Conservation (phyloP, 345 rosid genomes). For the Euphorbia pulcherrima region DNA sequence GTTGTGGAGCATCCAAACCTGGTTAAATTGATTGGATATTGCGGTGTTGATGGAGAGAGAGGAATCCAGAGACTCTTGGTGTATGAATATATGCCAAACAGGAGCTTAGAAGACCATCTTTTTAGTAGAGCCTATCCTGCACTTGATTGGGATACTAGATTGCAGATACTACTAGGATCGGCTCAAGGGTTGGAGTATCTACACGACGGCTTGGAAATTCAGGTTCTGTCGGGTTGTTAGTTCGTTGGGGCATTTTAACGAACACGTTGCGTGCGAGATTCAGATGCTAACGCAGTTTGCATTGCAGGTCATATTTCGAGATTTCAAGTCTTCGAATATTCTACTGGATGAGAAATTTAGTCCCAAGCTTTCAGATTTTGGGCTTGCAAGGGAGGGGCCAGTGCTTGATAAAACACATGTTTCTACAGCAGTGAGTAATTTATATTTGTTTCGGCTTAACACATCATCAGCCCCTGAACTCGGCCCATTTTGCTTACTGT, state of each 20-base stretch:
- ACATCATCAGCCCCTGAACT: too few relatives aligned
- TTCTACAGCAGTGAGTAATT: constrained; percentile 75
- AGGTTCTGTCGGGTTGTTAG: constrained; percentile 39
- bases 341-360: constrained; percentile 57
- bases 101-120: constrained; percentile 89
- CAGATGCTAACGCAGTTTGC: too few relatives aligned
- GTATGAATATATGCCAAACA: constrained; percentile 73
- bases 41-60: constrained; percentile 61
- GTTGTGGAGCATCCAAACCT: constrained; percentile 75
- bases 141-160: constrained; percentile 67
- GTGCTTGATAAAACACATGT: constrained; percentile 67
- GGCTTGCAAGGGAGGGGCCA: constrained; percentile 94
- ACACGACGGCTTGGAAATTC: constrained; percentile 69
- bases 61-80: constrained; percentile 77
- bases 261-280: background rate
- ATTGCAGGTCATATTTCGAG: constrained; percentile 70
- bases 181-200: constrained; percentile 81
- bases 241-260: background rate
- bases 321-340: constrained; percentile 77
- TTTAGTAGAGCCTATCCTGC: constrained; percentile 45
- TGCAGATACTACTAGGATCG: constrained; percentile 66
- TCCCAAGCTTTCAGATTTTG: constrained; percentile 86
- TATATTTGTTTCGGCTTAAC: too few relatives aligned
- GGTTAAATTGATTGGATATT: constrained; percentile 82
- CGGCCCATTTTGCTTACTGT: too few relatives aligned